phyloP scores from a whole-genome alignment of 208 protist genomes.

The Leishmania guyanensis region DNA sequence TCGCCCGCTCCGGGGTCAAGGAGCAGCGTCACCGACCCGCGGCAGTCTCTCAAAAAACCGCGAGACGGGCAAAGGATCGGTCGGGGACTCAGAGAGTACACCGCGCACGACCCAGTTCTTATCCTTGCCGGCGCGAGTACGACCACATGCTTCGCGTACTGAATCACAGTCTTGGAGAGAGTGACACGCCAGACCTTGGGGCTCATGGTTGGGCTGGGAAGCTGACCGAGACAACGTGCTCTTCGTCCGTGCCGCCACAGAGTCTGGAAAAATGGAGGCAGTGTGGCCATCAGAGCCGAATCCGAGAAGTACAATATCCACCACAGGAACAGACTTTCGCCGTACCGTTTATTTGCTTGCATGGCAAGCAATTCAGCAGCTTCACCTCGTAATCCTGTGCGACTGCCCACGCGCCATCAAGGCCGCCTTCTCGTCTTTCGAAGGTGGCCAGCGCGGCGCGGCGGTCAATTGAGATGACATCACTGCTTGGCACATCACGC shows the following conservation, averaged over 20 bases:
- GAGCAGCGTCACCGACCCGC: slow-evolving; percentile 62
- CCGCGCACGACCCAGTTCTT: slow-evolving; percentile 78
- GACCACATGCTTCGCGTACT: slow-evolving; percentile 67
- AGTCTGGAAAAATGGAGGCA: slow-evolving; percentile 81
- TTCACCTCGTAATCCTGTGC: slow-evolving; percentile 44
- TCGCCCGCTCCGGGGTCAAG: slow-evolving; percentile 39
- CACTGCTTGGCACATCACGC: slow-evolving; percentile 45
- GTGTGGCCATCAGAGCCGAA: slow-evolving; percentile 85
- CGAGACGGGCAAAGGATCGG: slow-evolving; percentile 40
- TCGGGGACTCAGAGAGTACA: slow-evolving; percentile 33
- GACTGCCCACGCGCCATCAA: slow-evolving; percentile 39
- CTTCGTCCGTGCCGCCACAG: slow-evolving; percentile 42
- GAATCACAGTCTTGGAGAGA: slow-evolving; percentile 64
- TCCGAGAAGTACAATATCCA: slow-evolving; percentile 83
- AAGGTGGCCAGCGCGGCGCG: slow-evolving; percentile 32
- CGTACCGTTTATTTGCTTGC: not conserved
- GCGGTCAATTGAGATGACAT: slow-evolving; percentile 48
- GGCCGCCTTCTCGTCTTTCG: slow-evolving; percentile 31
- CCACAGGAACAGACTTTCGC: slow-evolving; percentile 36
- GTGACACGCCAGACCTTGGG: slow-evolving; percentile 85
- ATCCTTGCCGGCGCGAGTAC: slow-evolving; percentile 66
- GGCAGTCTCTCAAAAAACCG: slow-evolving; percentile 74
- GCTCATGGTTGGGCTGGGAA: slow-evolving; percentile 76
- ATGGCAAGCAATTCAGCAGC: slow-evolving; percentile 29
- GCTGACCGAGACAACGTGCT: slow-evolving; percentile 44